Percentiles rank a stretch among this genome's conserved stretches.
phyloP scores from a whole-genome alignment of 345 rosid species.

The Fremontodendron californicum region DNA sequence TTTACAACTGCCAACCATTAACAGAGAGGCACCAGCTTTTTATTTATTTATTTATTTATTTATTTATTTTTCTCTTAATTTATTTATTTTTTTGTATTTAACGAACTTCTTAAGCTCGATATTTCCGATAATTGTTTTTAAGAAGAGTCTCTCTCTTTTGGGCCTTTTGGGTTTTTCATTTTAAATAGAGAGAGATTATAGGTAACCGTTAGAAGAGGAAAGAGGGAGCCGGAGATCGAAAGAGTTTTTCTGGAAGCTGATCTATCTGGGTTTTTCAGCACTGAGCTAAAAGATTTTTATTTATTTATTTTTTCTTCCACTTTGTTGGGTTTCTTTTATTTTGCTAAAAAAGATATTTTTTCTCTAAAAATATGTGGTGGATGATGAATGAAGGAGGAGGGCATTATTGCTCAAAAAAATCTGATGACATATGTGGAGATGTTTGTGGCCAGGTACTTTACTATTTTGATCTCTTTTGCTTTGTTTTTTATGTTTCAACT shows the following conservation, averaged over 20 bases:
- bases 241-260: neutral
- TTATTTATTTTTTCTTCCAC: neutral
- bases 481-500: neutral
- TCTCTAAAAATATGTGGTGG: slow-evolving; percentile 70
- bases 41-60: slow-evolving; percentile 5
- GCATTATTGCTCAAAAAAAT: slow-evolving; percentile 87
- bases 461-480: neutral
- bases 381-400: slow-evolving; percentile 90
- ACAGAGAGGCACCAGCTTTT: slow-evolving; percentile 51
- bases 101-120: neutral
- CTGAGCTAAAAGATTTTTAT: neutral
- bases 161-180: neutral
- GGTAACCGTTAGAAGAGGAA: neutral
- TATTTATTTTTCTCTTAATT: too few species aligned
- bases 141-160: neutral
- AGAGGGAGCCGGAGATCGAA: slow-evolving; percentile 5
- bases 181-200: neutral
- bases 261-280: neutral
- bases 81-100: neutral
- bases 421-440: slow-evolving; percentile 81
- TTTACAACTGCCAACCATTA: slow-evolving; percentile 24
- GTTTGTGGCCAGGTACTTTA: slow-evolving; percentile 80
- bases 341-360: neutral
- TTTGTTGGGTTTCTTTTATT: neutral
- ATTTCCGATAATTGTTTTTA: neutral